Evolutionary conservation across 2,329 filamentous ascomycete genomes (phyloP).

Genomic region (Exophiala sp.): DNA sequence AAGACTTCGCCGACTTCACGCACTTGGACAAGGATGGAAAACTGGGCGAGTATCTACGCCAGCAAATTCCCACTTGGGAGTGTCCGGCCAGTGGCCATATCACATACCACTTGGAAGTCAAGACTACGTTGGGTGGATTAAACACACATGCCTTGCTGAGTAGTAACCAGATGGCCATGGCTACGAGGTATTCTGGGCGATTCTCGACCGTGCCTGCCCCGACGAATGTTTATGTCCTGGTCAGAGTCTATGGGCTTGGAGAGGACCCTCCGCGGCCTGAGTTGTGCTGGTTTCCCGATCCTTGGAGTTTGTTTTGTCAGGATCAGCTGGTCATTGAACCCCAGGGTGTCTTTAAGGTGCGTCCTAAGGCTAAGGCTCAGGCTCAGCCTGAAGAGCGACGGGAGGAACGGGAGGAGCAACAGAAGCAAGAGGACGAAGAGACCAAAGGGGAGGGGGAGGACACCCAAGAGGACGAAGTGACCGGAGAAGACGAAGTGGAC

Average conservation of each 20-base stretch:
- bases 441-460: no score
- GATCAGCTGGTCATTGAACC: slow-evolving; percentile 11
- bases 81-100: slow-evolving; percentile 2
- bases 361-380: no score
- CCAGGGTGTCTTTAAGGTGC: no score
- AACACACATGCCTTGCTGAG: slow-evolving; percentile 3
- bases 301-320: slow-evolving; percentile 11
- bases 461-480: no score
- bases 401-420: no score
- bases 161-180: slow-evolving; percentile 15
- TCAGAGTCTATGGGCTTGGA: slow-evolving; percentile 11
- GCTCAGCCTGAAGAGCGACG: no score
- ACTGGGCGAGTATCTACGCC: slow-evolving; percentile 3
- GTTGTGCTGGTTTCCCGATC: slow-evolving; percentile 11
- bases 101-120: slow-evolving; percentile 14
- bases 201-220: slow-evolving; percentile 7
- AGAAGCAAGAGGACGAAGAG: no score
- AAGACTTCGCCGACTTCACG: slow-evolving; percentile 15
- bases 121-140: slow-evolving; percentile 8
- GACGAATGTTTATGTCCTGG: slow-evolving; percentile 11
- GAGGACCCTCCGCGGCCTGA: slow-evolving; percentile 9
- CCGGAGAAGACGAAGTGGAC: no score
- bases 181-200: slow-evolving; percentile 9
- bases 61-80: slow-evolving; percentile 3
- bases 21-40: slow-evolving; percentile 9